Conservation (phyloP, 2,329 filamentous ascomycete species). For the Hypomyces rosellus region DNA sequence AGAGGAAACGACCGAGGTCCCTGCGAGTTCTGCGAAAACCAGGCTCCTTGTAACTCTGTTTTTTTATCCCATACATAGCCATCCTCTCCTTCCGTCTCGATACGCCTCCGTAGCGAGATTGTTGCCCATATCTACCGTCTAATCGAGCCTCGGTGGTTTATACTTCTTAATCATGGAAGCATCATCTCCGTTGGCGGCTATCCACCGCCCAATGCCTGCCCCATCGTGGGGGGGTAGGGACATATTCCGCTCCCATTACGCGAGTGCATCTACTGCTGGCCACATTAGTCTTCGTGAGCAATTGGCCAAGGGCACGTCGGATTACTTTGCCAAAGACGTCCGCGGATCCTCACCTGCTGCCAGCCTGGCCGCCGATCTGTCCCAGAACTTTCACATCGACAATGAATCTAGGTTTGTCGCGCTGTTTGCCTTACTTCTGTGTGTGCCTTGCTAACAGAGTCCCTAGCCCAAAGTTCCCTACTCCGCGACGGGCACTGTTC, state of each 20-base stretch:
- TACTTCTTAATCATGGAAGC: slow-evolving; percentile 63
- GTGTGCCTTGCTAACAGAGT: neutral
- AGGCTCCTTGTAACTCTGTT: slow-evolving; percentile 21
- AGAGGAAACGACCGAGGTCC: slow-evolving; percentile 4
- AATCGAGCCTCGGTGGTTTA: neutral
- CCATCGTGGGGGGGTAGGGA: slow-evolving; percentile 54
- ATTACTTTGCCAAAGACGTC: slow-evolving; percentile 79
- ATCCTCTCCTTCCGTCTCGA: slow-evolving; percentile 15
- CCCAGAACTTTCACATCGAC: slow-evolving; percentile 94
- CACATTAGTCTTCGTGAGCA: slow-evolving; percentile 77
- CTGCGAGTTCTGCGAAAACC: slow-evolving; percentile 25
- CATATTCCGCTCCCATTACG: slow-evolving; percentile 47
- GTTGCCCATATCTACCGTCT: slow-evolving; percentile 2
- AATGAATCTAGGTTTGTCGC: slow-evolving; percentile 66
- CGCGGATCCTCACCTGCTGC: slow-evolving; percentile 85
- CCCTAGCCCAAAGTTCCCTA: slow-evolving; percentile 35
- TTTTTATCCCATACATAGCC: slow-evolving; percentile 2
- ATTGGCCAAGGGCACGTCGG: slow-evolving; percentile 51
- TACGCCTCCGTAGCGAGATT: slow-evolving; percentile 21
- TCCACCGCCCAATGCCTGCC: slow-evolving; percentile 65
- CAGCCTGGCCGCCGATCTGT: slow-evolving; percentile 87
- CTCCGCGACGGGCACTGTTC: slow-evolving; percentile 36
- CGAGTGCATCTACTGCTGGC: slow-evolving; percentile 46
- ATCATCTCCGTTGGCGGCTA: slow-evolving; percentile 87
- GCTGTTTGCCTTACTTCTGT: neutral